phyloP scores from a whole-genome alignment of 2,329 filamentous ascomycete species.

The Colletotrichum liriopes region DNA sequence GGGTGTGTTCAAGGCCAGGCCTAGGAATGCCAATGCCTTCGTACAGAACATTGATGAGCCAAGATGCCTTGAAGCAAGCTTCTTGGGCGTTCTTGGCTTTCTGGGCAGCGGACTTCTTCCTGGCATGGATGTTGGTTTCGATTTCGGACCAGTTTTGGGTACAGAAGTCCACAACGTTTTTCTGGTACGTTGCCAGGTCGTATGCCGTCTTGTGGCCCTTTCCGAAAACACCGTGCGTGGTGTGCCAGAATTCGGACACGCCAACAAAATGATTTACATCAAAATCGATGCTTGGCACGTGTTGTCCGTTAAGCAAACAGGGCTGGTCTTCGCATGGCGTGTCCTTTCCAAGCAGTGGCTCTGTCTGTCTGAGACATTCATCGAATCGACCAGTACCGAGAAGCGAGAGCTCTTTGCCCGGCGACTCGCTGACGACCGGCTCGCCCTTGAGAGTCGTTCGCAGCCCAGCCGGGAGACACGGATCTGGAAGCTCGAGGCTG shows the following conservation, averaged over 20 bases:
- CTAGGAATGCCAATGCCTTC: constrained; percentile 95
- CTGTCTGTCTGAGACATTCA: constrained; percentile 86
- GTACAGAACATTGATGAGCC: constrained; percentile 97
- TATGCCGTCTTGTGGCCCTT: constrained; percentile 82
- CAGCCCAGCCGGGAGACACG: constrained; percentile 87
- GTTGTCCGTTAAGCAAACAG: constrained; percentile 90
- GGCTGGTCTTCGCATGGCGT: constrained; percentile 86
- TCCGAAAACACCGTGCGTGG: constrained; percentile 93
- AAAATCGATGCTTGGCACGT: constrained; percentile 96
- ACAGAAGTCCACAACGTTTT: constrained; percentile 88
- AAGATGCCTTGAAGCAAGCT: constrained; percentile 97
- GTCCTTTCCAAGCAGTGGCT: constrained; percentile 91
- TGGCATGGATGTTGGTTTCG: constrained; percentile 72
- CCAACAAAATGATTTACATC: constrained; percentile 98
- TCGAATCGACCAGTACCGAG: constrained; percentile 90
- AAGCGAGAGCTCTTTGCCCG: constrained; percentile 66
- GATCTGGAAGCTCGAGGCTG: constrained; percentile 83
- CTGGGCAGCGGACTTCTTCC: constrained; percentile 82
- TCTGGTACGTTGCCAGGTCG: constrained; percentile 91
- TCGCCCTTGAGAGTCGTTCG: constrained; percentile 82
- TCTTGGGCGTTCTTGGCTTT: constrained; percentile 86
- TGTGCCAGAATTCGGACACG: constrained; percentile 99
- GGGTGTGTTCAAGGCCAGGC: constrained; percentile 80
- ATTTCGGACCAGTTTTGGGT: constrained; percentile 86
- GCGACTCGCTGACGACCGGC: constrained; percentile 55